These are phyloP conservation scores for Stagonosporopsis chrysanthemi DNA, from an alignment of 2,329 filamentous ascomycete species.

Conservation along the genomic window DNA sequence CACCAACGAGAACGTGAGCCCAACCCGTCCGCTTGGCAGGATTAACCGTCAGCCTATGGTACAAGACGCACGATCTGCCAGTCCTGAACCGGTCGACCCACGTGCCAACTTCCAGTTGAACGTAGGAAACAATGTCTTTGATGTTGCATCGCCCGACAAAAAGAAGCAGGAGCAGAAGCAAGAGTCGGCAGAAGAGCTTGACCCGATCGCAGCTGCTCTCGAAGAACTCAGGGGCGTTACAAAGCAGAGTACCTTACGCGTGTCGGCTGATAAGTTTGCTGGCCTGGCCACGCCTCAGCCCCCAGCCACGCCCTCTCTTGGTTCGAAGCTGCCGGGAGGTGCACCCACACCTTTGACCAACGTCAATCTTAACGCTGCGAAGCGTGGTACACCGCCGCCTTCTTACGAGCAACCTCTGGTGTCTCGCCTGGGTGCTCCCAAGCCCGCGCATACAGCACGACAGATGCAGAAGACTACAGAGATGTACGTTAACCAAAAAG, in stretches of 20 bases:
- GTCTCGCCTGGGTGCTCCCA: slow-evolving; percentile 83
- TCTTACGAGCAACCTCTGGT: slow-evolving; percentile 75
- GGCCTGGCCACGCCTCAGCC: slow-evolving; percentile 84
- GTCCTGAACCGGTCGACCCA: slow-evolving; percentile 82
- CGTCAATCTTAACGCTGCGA: slow-evolving; percentile 61
- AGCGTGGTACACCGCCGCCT: slow-evolving; percentile 81
- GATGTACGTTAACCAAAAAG: slow-evolving; percentile 83
- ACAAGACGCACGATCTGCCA: slow-evolving; percentile 50
- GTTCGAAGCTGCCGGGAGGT: slow-evolving; percentile 50
- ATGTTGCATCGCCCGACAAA: slow-evolving; percentile 79
- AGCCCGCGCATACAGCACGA: slow-evolving; percentile 88
- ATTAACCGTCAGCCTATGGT: slow-evolving; percentile 38
- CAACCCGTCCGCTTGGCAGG: slow-evolving; percentile 51
- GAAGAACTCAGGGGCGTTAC: slow-evolving; percentile 88
- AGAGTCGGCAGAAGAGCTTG: slow-evolving; percentile 67
- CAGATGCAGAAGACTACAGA: slow-evolving; percentile 96
- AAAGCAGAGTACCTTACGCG: slow-evolving; percentile 81
- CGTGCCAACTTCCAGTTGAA: slow-evolving; percentile 93
- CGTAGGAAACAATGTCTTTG: slow-evolving; percentile 93
- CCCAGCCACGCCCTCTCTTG: slow-evolving; percentile 49
- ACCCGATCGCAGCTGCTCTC: slow-evolving; percentile 90
- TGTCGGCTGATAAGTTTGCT: slow-evolving; percentile 95
- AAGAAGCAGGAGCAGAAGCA: slow-evolving; percentile 56
- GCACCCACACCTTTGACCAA: slow-evolving; percentile 56
- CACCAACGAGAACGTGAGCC: slow-evolving; percentile 52